phyloP scores from a whole-genome alignment of 176 grass and related monocot genomes.

The Lolium multiflorum region DNA sequence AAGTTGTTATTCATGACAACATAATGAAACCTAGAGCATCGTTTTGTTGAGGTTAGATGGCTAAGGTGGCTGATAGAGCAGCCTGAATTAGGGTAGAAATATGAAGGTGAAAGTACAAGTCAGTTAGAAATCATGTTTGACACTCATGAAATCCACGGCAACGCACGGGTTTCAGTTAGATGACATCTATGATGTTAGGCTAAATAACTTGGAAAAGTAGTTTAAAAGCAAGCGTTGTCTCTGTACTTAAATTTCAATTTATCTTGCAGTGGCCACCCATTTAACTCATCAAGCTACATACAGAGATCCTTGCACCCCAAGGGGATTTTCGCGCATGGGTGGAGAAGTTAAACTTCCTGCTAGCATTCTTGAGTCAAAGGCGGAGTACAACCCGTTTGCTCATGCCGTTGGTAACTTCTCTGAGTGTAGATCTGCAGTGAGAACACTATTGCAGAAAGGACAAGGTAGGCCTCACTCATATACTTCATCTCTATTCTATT shows the following conservation, averaged over 20 bases:
- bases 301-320: conserved; percentile 86
- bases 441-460: conserved; percentile 75
- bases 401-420: conserved; percentile 83
- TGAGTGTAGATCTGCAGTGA: conserved; percentile 72
- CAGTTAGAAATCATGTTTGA: no score
- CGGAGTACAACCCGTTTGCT: conserved; percentile 44
- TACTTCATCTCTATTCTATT: neutral
- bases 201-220: conserved; percentile 10
- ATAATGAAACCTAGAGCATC: no score
- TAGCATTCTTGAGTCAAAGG: conserved; percentile 51
- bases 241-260: conserved; percentile 37
- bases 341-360: conserved; percentile 55
- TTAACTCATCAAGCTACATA: conserved; percentile 66
- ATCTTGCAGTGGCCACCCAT: conserved; percentile 59
- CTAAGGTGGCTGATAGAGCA: no score
- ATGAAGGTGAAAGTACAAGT: no score
- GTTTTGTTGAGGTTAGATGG: no score
- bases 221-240: neutral
- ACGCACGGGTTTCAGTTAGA: neutral
- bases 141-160: no score
- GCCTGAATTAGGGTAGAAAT: no score
- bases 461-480: conserved; percentile 56
- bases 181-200: conserved; percentile 8
- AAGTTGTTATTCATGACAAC: no score
- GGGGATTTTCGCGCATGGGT: conserved; percentile 52